Evolutionary conservation across 2,329 filamentous ascomycete species (phyloP).

Genomic region (Aspergillus sp.): DNA sequence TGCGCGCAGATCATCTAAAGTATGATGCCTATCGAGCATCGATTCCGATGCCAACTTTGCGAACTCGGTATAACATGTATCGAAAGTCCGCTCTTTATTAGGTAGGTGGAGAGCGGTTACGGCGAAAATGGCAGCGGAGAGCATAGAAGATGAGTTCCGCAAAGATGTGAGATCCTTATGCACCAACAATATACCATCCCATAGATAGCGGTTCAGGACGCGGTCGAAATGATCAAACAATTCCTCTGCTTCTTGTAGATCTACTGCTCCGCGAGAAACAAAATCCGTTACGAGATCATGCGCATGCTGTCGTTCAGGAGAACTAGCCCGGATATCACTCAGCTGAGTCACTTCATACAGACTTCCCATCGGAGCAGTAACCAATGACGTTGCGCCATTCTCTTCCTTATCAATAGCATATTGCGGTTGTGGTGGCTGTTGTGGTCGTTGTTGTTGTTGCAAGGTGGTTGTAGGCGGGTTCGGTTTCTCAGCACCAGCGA

Average conservation of each 20-base stretch:
- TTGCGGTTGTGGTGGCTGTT: constrained; percentile 16
- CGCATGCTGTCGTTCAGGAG: constrained; percentile 31
- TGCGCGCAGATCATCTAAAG: constrained; percentile 53
- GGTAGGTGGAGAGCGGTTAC: constrained; percentile 53
- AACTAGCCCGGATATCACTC: constrained; percentile 37
- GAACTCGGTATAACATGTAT: constrained; percentile 54
- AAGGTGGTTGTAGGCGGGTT: constrained; percentile 24
- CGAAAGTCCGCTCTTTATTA: constrained; percentile 46
- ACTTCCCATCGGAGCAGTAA: constrained; percentile 48
- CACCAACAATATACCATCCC: constrained; percentile 46
- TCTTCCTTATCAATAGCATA: constrained; percentile 40
- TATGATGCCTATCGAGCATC: constrained; percentile 54
- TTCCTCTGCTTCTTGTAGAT: constrained; percentile 44
- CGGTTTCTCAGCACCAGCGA: constrained; percentile 14
- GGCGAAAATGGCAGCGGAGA: constrained; percentile 47
- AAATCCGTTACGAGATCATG: constrained; percentile 48
- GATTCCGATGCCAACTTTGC: constrained; percentile 53
- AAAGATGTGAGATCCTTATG: constrained; percentile 49
- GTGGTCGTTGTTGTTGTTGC: constrained; percentile 7
- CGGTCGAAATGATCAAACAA: constrained; percentile 42
- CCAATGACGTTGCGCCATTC: constrained; percentile 36
- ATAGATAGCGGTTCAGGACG: constrained; percentile 42
- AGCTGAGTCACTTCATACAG: constrained; percentile 51
- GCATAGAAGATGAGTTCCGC: constrained; percentile 48
- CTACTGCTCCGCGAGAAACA: constrained; percentile 51